Base-by-base conservation (phyloP, 306 rosid genomes). In the Begonia loranthoides region DNA sequence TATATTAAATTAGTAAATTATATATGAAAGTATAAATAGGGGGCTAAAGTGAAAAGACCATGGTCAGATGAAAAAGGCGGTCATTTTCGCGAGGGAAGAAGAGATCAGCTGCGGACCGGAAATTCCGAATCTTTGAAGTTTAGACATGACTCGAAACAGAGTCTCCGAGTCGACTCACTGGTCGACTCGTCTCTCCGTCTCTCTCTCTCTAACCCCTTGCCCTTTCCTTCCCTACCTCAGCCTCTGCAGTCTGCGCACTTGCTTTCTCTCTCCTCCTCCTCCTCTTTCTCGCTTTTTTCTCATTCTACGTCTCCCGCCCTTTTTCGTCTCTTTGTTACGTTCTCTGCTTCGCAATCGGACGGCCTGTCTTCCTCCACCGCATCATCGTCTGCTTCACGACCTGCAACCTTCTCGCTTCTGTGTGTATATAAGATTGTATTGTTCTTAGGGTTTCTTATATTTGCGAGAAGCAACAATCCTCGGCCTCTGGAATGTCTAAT, bases 311-410 rank as follows among this genome's bases (percentile, higher is more conserved):
- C 60, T 58, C 51, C 15, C 66, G 66, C 66, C 79, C 83, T 2
- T 77, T 80, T 84, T 77, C 44, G 88, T 84, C 80, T 52, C 73
- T 84, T 84, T 65, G 4, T 28, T 51, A 41, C 8, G 36, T 49
- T 65, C 6, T 44, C 73, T 1, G 52, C 68, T 49, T 63, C 36
- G 49, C 58, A 16, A 83, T 83, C 94, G 3, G 51, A 77, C 83
- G 83, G 77, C 66, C 61, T 65, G 3, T 61, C 55, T 68, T 51
- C 45, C 44, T 50, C 86, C 94, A 80, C 89, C 77, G 80, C 94
- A 76, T 69, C 69, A 49, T 65, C 77, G 78, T 76, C 78, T 68
- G 71, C 81, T 64, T 61, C 81, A 64, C 65, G 63, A 24, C 57
- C 77, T 50, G 72, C 67, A 70, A 60, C 70, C 58, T 66, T 63